Base-by-base conservation (phyloP, 441 rosid species). In the Euphorbia neoarborescens region DNA sequence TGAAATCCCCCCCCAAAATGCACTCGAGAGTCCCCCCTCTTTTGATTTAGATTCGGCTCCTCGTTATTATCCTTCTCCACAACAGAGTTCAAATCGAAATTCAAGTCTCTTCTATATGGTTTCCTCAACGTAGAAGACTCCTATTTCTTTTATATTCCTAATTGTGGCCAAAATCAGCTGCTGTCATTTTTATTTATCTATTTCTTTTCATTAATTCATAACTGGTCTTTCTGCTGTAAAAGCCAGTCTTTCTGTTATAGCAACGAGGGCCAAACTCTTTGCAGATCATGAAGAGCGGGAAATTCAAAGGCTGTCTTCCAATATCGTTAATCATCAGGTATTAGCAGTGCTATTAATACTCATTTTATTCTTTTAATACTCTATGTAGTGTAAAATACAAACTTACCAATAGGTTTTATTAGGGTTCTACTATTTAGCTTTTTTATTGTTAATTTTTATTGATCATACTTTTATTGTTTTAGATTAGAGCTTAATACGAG, bases 221-320 rank as follows among this genome's bases (percentile, higher is more conserved):
- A n/a, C n/a, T n/a, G n/a, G n/a, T n/a, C n/a, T n/a, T n/a, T n/a
- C 81, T 66, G 98, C 97, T 62, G 93, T 90, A 24, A 81, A 81
- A 84, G 92, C 82, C 37, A 96, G 98, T 77, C 90, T 94, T 81
- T 81, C 96, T 75, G 96, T 95, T 73, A 94, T 97, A 65, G 96
- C 98, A 59, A 89, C 88, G 30, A 94, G 91, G 82, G 93, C 96
- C 69, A 94, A 94, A 78, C 79, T 91, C 73, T 94, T 94, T 86
- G 97, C 98, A 0, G 98, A 94, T 83, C 98, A 94, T 74, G 98
- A 94, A 80, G 98, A 94, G 69, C 89, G 98, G 11, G 98, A 94
- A 82, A 94, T 94, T 77, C 98, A 94, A 80, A 88, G 97, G 79
- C 85, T 91, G 20, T 91, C 97, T 72, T 97, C 97, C 44, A 94